Evolutionary conservation across 352 stramenopile genomes (phyloP).

Genomic region (Globisporangium solare): DNA sequence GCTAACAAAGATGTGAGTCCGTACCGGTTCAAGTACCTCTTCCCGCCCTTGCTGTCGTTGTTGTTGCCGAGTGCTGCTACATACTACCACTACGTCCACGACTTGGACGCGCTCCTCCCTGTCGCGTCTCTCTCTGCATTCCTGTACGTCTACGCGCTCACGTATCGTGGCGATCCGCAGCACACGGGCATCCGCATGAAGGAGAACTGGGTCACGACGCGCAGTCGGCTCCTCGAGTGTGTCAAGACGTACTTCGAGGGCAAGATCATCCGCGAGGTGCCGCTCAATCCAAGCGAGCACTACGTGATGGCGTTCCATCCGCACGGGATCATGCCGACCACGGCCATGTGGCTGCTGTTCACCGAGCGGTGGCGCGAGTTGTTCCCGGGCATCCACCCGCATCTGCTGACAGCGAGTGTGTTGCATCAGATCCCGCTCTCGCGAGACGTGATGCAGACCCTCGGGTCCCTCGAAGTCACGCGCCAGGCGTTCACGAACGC

Average conservation of each 20-base stretch:
- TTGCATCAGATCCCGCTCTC: slow-evolving; percentile 76
- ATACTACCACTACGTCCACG: slow-evolving; percentile 48
- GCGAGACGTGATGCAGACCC: slow-evolving; percentile 73
- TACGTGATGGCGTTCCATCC: slow-evolving; percentile 81
- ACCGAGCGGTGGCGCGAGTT: slow-evolving; percentile 55
- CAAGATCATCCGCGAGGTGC: slow-evolving; percentile 49
- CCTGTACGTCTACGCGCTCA: slow-evolving; percentile 64
- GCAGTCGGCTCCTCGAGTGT: slow-evolving; percentile 48
- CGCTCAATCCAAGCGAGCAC: slow-evolving; percentile 48
- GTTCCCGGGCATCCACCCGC: slow-evolving; percentile 63
- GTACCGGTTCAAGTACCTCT: slow-evolving; percentile 51
- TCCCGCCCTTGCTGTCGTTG: slow-evolving; percentile 33
- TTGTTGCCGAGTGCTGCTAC: slow-evolving; percentile 38
- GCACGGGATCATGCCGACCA: slow-evolving; percentile 74
- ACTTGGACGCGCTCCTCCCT: slow-evolving; percentile 36
- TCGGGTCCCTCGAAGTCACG: slow-evolving; percentile 71
- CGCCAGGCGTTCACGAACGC: slow-evolving; percentile 47
- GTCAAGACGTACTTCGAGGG: slow-evolving; percentile 64
- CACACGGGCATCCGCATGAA: slow-evolving; percentile 55
- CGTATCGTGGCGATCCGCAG: slow-evolving; percentile 61
- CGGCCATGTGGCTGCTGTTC: slow-evolving; percentile 78
- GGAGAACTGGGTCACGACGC: slow-evolving; percentile 30
- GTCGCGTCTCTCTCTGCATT: slow-evolving; percentile 40
- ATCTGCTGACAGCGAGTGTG: slow-evolving; percentile 71
- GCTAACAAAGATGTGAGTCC: slow-evolving; percentile 37